Evolutionary conservation across 192 early-diverging fungal genomes (phyloP), one percentile per base, ranked within the genome.

Genomic region (Lobosporangium transversale): DNA sequence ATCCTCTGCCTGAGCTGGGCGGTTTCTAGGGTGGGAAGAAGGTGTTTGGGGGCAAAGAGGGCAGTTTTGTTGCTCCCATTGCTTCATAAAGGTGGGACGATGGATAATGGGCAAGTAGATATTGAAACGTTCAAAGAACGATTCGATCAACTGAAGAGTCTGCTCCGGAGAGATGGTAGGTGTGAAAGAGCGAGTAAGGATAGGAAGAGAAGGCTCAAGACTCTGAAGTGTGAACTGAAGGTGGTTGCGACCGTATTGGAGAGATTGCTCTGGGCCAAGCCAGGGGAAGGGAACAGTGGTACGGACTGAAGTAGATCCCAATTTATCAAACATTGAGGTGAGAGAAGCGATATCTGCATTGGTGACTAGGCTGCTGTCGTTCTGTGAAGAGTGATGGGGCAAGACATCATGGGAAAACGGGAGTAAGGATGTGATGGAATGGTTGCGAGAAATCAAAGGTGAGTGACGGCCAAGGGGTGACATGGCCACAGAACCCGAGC

Each of bases 231-330:
- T 53, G 73, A 76, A 76, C 21, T 76, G 73, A 10, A 76, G 73
- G 59, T 76, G 58, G 57, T 67, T 76, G 36, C 73, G 73, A 27
- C 73, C 73, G 30, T 76, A 76, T 31, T 67, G 64, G 29, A 63
- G 73, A 14, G 73, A 76, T 49, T 76, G 73, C 40, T 76, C 73
- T 29, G 73, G 73, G 4, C 64, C 57, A 44, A 76, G 65, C 73
- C 73, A 76, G 3, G 73, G 73, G 73, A 76, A 76, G 36, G 73
- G 73, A 20, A 76, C 65, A 14, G 73, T 76, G 33, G 73, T 76
- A 24, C 65, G 73, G 2, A 76, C 59, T 18, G 73, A 76, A 26
- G 73, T 76, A 1, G 73, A 61, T 29, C 73, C 73, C 20, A 76
- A 50, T 26, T 76, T 76, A 31, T 66, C 64, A 59, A 76, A 76